These are phyloP conservation scores for Nicotiana noctiflora DNA, from an alignment of 257 asterid species.

Conservation along the genomic window DNA sequence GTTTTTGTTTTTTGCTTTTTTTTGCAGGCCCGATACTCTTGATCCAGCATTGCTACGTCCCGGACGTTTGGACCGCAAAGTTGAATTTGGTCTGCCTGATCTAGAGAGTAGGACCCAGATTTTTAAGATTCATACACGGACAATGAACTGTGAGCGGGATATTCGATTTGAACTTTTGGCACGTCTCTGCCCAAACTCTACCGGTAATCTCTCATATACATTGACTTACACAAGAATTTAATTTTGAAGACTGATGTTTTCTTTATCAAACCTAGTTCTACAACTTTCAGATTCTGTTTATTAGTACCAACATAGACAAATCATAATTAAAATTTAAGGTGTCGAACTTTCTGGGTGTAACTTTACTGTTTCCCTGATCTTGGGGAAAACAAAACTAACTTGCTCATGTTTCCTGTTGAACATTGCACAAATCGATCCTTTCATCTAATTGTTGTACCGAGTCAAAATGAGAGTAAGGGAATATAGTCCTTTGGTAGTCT, in stretches of 20 bases:
- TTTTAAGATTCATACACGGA: constrained; percentile 72
- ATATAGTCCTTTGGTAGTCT: neutral
- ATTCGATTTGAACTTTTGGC: constrained; percentile 75
- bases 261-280: neutral
- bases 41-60: constrained; percentile 95
- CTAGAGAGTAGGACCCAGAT: constrained; percentile 76
- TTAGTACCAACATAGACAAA: neutral
- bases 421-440: neutral
- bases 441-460: neutral
- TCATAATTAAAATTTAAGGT: neutral
- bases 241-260: too few relatives aligned
- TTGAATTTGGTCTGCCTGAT: constrained; percentile 95
- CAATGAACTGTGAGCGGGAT: constrained; percentile 81
- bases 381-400: neutral
- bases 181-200: constrained; percentile 95
- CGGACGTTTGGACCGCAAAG: constrained; percentile 88
- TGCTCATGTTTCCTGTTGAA: neutral
- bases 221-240: neutral
- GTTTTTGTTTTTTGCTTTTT: neutral
- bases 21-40: constrained; percentile 82
- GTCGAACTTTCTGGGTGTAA: neutral
- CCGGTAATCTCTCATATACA: constrained; percentile 36
- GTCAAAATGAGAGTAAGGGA: neutral
- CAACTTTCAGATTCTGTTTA: neutral
- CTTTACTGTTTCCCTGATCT: neutral